These are phyloP conservation scores for Fragilariopsis cylindrus DNA, from an alignment of 108 stramenopile species.

Conservation along the genomic window DNA sequence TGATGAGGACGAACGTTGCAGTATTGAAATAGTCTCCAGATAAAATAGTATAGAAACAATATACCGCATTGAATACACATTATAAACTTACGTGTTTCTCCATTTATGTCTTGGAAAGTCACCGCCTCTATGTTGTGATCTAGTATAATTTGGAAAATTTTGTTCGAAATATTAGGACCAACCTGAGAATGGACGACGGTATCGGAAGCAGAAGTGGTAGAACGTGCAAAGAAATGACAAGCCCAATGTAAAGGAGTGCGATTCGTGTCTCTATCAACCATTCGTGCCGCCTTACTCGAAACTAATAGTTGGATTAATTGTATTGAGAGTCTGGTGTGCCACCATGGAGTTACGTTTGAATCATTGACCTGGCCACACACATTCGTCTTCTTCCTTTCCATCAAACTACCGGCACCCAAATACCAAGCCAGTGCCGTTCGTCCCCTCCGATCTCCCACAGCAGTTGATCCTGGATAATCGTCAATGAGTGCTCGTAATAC, in stretches of 20 bases:
- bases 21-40: too few species aligned
- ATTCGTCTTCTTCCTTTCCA: conserved; percentile 31
- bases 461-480: conserved; percentile 37
- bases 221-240: conserved; percentile 34
- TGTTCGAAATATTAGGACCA: conserved; percentile 30
- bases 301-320: conserved; percentile 35
- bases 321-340: conserved; percentile 29
- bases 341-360: conserved; percentile 42
- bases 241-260: conserved; percentile 63
- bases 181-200: conserved; percentile 10
- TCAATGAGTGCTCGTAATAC: conserved; percentile 33
- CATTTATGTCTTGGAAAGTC: conserved; percentile 23
- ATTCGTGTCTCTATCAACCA: conserved; percentile 29
- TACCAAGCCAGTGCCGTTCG: conserved; percentile 57
- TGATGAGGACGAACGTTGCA: too few species aligned
- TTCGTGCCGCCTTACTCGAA: conserved; percentile 42
- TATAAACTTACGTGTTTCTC: conserved; percentile 27
- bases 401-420: conserved; percentile 49
- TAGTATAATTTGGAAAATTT: conserved; percentile 42
- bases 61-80: too few species aligned
- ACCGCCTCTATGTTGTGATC: conserved; percentile 46
- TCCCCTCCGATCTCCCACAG: conserved; percentile 38
- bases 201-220: background rate
- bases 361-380: conserved; percentile 50
- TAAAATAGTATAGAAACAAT: too few species aligned